Evolutionary conservation across 352 stramenopile species (phyloP).

Genomic region (Aphanomyces euteiches): DNA sequence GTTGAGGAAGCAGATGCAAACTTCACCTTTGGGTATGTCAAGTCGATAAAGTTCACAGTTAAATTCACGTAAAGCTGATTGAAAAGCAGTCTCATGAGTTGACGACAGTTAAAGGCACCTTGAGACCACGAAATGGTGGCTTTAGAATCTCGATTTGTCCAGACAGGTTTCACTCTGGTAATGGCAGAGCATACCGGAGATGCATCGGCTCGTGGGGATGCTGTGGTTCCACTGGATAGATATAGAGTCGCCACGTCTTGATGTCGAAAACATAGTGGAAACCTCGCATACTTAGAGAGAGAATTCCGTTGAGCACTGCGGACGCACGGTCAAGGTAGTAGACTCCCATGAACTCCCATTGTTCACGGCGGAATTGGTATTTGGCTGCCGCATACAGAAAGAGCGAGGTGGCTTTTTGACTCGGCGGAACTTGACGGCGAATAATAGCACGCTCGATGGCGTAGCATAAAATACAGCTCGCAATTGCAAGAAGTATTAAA

Average conservation of each 20-base stretch:
- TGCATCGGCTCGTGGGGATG: not conserved
- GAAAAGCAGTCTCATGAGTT: no score
- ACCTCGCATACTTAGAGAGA: not conserved
- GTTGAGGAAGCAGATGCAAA: no score
- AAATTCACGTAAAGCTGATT: no score
- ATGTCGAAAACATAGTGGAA: slow-evolving; percentile 14
- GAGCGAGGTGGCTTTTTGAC: not conserved
- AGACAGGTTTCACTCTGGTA: not conserved
- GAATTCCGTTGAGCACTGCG: slow-evolving; percentile 2
- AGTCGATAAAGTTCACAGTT: no score
- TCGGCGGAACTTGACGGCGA: not conserved
- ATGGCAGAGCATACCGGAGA: not conserved
- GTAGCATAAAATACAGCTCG: not conserved
- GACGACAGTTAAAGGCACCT: no score
- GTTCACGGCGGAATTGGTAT: not conserved
- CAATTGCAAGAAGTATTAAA: not conserved
- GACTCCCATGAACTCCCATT: slow-evolving; percentile 1
- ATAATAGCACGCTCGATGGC: not conserved
- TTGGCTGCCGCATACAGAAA: not conserved
- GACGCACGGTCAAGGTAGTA: slow-evolving; percentile 21
- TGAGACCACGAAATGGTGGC: no score
- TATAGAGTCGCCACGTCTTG: slow-evolving; percentile 21
- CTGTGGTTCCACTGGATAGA: not conserved
- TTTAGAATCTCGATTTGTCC: not conserved
- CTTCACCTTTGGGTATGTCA: no score